Percentiles rank a stretch among this genome's conserved stretches.
Conservation (phyloP, 129 eudicot genomes). For the Lactuca sativa region DNA sequence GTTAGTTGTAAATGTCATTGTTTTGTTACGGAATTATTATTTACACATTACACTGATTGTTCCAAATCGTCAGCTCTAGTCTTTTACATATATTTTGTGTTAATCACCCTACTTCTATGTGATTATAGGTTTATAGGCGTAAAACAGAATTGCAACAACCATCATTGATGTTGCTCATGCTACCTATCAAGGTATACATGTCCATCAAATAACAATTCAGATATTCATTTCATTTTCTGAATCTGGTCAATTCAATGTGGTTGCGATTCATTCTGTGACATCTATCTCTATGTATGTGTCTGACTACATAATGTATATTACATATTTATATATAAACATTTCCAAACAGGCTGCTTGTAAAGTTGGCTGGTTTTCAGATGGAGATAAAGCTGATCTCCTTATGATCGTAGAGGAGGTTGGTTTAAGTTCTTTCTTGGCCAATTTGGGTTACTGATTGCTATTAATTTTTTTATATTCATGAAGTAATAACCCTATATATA, state of each 20-base stretch:
- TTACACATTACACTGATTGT: constrained; percentile 6
- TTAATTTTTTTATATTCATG: neutral
- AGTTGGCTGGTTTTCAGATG: constrained; percentile 38
- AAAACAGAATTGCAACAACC: constrained; percentile 29
- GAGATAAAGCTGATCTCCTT: constrained; percentile 29
- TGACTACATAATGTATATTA: constrained; percentile 5
- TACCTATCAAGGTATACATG: constrained; percentile 38
- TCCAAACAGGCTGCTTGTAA: constrained; percentile 35
- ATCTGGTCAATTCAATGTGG: neutral
- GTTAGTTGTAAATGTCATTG: constrained; percentile 24
- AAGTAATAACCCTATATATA: neutral
- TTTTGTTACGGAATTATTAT: constrained; percentile 3
- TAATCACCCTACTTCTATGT: neutral
- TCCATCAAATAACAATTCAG: constrained; percentile 3
- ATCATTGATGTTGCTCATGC: constrained; percentile 37
- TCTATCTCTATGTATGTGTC: too few relatives aligned
- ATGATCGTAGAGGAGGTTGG: constrained; percentile 36
- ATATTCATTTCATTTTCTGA: neutral
- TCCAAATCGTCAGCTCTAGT: neutral
- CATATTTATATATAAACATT: neutral
- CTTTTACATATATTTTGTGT: neutral
- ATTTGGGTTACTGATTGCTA: neutral
- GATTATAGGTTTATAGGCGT: constrained; percentile 30
- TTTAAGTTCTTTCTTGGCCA: constrained; percentile 14
- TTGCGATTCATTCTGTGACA: neutral